Conservation (phyloP, 108 stramenopile species). For the Seminavis robusta region DNA sequence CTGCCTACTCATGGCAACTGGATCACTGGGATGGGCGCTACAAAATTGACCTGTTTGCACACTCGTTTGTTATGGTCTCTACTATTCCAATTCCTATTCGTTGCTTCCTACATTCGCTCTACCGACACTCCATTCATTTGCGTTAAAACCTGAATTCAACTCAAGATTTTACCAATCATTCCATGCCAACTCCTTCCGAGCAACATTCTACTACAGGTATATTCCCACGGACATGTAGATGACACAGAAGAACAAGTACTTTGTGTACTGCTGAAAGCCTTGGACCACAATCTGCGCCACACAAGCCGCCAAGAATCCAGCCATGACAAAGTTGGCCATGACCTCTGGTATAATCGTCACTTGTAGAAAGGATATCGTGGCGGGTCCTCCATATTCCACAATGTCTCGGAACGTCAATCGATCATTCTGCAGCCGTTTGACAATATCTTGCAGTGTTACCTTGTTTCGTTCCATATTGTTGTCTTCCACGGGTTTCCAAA, state of each 20-base stretch:
- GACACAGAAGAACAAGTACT: constrained; percentile 57
- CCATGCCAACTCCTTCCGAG: too few species aligned
- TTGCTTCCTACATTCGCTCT: too few species aligned
- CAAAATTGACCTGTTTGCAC: too few species aligned
- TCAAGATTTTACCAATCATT: too few species aligned
- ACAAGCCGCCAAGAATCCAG: constrained; percentile 42
- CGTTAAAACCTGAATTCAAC: too few species aligned
- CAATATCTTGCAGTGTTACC: constrained; percentile 9
- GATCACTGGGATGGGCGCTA: too few species aligned
- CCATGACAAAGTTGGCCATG: constrained; percentile 46
- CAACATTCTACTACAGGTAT: too few species aligned
- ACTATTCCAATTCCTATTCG: too few species aligned
- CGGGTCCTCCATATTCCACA: constrained; percentile 50
- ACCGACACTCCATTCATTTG: too few species aligned
- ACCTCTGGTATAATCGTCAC: constrained; percentile 51
- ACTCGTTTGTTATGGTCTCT: too few species aligned
- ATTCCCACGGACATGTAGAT: constrained; percentile 53
- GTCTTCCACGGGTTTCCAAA: constrained; percentile 40
- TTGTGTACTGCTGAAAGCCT: constrained; percentile 69
- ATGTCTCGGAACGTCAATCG: constrained; percentile 21
- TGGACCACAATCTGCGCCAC: constrained; percentile 28
- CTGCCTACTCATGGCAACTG: too few species aligned
- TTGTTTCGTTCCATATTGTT: neutral
- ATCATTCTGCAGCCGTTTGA: constrained; percentile 15
- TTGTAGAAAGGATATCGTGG: constrained; percentile 40